Evolutionary conservation across 345 rosid genomes (phyloP), one percentile per base, ranked within the genome.

Genomic region (Populus euphratica): DNA sequence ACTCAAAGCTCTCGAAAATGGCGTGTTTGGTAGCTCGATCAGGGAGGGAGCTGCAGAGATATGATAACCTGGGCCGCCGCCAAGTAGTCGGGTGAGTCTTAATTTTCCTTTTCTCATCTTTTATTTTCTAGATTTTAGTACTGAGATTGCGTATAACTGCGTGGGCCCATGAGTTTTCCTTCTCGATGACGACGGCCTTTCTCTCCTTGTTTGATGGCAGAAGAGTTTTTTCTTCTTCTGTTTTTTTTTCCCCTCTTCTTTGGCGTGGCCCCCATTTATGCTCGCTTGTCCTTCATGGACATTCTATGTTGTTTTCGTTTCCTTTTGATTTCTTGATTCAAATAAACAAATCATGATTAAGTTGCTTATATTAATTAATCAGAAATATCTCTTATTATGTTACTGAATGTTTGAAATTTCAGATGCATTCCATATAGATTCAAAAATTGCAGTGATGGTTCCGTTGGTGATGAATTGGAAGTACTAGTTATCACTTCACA

Each of bases 401-500:
- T 9, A 0, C 62, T 9, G 44, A 33, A 8, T 23, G 64, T 59
- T 23, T 59, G 13, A 69, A 41, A 67, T 43, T 80, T 81, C 88
- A 92, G 98, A 61, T 92, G 94, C 86, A 87, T 92, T 75, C 97
- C 98, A 0, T 94, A 94, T 31, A 83, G 97, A 83, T 84, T 76
- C 68, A 92, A 86, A 74, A 77, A n/a, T 33, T 74, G 65, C 0
- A 73, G 43, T 5, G 87, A 87, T 78, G 91, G 86, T 4, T 78
- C 56, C 4, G 61, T 71, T 47, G 70, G 76, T 25, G 82, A 86
- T n/a, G 90, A 89, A 78, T 41, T 91, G 47, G 96, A 94, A 76
- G 89, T 94, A 69, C 88, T 94, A 56, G 82, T 90, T 23, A 91
- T 92, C 73, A 86, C 93, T 70, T 94, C 98, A 16, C 98, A 91